Conservation (phyloP, 2,329 filamentous ascomycete species). For the Ascochyta lentis region DNA sequence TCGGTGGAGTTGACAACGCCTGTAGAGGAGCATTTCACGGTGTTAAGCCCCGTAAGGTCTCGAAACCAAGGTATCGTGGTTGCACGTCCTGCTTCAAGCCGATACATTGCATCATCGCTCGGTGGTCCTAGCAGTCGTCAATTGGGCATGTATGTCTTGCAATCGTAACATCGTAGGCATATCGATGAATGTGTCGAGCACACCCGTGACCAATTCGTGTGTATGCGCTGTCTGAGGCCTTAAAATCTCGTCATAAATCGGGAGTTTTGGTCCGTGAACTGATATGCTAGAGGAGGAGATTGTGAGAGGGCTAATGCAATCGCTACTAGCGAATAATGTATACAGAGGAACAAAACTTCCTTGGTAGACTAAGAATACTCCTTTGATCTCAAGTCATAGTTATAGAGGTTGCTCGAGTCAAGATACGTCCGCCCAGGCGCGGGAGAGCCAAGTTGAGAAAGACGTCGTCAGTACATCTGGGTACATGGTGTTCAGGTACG, state of each 20-base stretch:
- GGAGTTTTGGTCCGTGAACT: not conserved
- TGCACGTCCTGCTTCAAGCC: slow-evolving; percentile 4
- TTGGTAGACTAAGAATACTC: not conserved
- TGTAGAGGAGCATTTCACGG: slow-evolving; percentile 1
- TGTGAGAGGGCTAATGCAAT: not conserved
- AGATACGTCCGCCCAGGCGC: slow-evolving; percentile 44
- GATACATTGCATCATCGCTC: slow-evolving; percentile 16
- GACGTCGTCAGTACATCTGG: slow-evolving; percentile 45
- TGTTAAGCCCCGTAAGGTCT: slow-evolving; percentile 1
- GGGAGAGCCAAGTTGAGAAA: slow-evolving; percentile 51
- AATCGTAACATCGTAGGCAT: slow-evolving; percentile 1
- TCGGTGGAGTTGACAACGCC: slow-evolving; percentile 1
- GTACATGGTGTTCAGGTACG: slow-evolving; percentile 62
- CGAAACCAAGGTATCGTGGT: not conserved
- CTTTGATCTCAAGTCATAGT: too few relatives aligned
- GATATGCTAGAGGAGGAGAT: not conserved
- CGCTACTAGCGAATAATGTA: not conserved
- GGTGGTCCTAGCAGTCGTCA: not conserved
- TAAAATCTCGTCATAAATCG: not conserved
- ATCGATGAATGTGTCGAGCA: not conserved
- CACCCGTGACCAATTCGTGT: too few relatives aligned
- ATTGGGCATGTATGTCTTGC: not conserved
- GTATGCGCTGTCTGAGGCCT: not conserved
- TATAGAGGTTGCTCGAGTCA: slow-evolving; percentile 7
- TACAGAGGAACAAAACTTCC: not conserved